Evolutionary conservation across 345 rosid species (phyloP).

Genomic region (Sonneratia caseolaris): DNA sequence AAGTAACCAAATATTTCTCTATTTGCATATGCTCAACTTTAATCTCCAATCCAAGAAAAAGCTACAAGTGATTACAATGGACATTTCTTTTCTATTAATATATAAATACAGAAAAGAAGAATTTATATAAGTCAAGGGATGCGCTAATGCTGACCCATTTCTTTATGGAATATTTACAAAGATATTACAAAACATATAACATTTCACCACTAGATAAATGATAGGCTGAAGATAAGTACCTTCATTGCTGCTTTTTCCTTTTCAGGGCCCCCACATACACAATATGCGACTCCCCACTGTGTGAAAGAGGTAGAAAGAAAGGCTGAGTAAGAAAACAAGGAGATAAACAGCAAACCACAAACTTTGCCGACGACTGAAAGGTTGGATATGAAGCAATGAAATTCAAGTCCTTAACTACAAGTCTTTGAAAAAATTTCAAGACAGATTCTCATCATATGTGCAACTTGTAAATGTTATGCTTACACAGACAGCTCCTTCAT

Average conservation of each 20-base stretch:
- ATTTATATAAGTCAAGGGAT: too few species aligned
- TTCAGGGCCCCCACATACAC: conserved; percentile 81
- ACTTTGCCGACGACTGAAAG: background rate
- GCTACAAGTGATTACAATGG: too few species aligned
- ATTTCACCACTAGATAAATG: background rate
- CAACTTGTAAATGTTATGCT: conserved; percentile 9
- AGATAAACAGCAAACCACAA: background rate
- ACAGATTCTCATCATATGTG: background rate
- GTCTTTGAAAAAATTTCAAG: background rate
- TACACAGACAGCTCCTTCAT: conserved; percentile 74
- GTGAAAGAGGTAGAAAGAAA: background rate
- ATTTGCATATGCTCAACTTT: background rate
- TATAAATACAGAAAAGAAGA: too few species aligned
- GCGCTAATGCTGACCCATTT: background rate
- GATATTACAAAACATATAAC: background rate
- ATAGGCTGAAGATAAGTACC: conserved; percentile 29
- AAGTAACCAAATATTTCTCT: background rate
- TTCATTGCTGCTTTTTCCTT: conserved; percentile 72
- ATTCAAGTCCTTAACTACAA: too few species aligned
- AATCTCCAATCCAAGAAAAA: too few species aligned
- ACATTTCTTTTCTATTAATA: too few species aligned
- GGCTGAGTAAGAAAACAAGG: background rate
- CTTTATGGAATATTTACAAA: background rate
- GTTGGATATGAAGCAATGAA: background rate
- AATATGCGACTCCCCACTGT: conserved; percentile 88